Evolutionary conservation across 352 stramenopile genomes (phyloP).

Genomic region (Globisporangium megalacanthum): DNA sequence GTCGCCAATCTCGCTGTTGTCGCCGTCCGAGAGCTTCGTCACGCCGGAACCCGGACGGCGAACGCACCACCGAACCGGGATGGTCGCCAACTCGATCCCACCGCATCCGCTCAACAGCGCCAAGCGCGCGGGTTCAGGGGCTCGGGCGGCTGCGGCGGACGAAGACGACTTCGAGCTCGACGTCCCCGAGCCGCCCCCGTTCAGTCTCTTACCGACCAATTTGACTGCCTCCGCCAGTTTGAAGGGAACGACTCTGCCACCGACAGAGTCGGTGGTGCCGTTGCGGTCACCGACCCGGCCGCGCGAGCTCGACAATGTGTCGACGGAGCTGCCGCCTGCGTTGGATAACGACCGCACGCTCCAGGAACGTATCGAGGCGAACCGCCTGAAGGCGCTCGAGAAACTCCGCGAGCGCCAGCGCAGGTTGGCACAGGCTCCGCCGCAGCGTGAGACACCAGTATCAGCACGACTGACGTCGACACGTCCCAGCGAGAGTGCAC

Average conservation of each 20-base stretch:
- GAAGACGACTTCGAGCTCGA: constrained; percentile 12
- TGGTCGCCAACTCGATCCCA: neutral
- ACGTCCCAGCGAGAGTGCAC: neutral
- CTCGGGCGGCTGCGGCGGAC: neutral
- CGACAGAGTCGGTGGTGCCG: neutral
- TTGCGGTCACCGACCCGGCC: neutral
- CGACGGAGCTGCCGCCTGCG: neutral
- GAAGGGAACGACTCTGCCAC: neutral
- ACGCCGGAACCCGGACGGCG: neutral
- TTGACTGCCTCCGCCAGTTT: neutral
- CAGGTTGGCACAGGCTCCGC: constrained; percentile 13
- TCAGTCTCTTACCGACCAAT: constrained; percentile 4
- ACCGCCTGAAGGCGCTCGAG: constrained; percentile 50
- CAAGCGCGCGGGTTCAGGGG: neutral
- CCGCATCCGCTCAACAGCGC: neutral
- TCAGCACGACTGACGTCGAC: neutral
- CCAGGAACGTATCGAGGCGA: constrained; percentile 60
- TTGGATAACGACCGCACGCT: constrained; percentile 16
- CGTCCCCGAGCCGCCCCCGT: constrained; percentile 4
- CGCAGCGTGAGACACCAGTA: neutral
- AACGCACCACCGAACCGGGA: neutral
- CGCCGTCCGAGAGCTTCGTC: constrained; percentile 2
- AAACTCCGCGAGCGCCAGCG: constrained; percentile 42
- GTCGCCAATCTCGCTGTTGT: constrained; percentile 14
- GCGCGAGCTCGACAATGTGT: neutral